Evolutionary conservation across 495 filamentous ascomycete species (phyloP), one percentile per base, ranked within the genome.

Genomic region (Xylaria cubensis): DNA sequence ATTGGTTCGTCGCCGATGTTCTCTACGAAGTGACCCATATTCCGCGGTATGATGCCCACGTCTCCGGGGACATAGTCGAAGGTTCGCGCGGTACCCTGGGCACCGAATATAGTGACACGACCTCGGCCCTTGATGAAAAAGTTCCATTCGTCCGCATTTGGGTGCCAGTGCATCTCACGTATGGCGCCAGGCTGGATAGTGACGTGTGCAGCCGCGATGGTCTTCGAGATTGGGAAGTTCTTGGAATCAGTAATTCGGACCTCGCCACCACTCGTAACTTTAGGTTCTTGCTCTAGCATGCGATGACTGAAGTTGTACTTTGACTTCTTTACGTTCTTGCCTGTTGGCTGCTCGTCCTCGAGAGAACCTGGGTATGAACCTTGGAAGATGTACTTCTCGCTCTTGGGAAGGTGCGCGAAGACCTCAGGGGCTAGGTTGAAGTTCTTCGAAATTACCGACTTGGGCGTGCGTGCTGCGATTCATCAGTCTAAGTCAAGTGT

Each of bases 361-460:
- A 86, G 78, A 15, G 81, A 82, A 9, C 82, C 86, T 0, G 88
- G 88, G n/a, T 80, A 69, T 0, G 85, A 83, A 73, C 86, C 90
- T 66, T 89, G 85, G 82, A 93, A 92, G 73, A 92, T 93, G 82
- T 92, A 93, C 74, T 89, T 90, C 74, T 92, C 89, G 12, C 77
- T 77, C 19, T 78, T 74, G 7, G 90, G 90, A 51, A 92, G 81
- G 69, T 86, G 80, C 19, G 83, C 81, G 75, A 93, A 91, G 8
- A 88, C 77, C 56, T 91, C 84, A 1, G 89, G 87, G 0, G 84
- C 80, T 5, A 91, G 72, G 72, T 87, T 82, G 83, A 92, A 92
- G 81, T 92, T 92, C 79, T 92, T 86, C 53, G 87, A 80, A 7
- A 92, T 80, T 7, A 92, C 89, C 1, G 87, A 83, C 61, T 88